Evolutionary conservation across 345 rosid genomes (phyloP), one percentile per base, ranked within the genome.

Genomic region (Dipteronia sinensis): DNA sequence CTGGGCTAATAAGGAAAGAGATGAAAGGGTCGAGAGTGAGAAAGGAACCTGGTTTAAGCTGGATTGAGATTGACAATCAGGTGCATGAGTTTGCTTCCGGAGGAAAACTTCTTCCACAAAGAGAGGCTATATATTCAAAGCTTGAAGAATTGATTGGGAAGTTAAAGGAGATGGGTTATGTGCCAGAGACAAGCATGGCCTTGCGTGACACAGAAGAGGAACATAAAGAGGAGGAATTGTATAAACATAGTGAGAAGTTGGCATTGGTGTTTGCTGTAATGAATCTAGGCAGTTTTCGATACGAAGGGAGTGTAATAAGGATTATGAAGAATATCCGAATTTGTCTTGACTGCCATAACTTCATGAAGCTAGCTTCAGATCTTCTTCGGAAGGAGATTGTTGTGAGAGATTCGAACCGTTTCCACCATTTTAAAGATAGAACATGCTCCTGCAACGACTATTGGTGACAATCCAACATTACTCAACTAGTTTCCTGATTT

Each of bases 21-120:
- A 95, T 89, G 94, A 79, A 77, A 77, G 82, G 85, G 46, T 87
- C 88, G 64, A 80, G 88, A 75, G 91, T 91, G 58, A 88, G 66
- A 77, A 94, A 93, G 77, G 97, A 93, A 78, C 97, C 98, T 23
- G 98, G 95, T 77, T 84, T 91, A 71, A 93, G 98, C 84, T 94
- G 97, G 98, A 89, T 86, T 4, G 97, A 94, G 83, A 83, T 90
- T 44, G 93, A 86, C 42, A 87, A 85, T 77, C 81, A 55, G 34
- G 87, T 93, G 34, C 93, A 94, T 8, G 95, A 91, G 82, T 91
- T 93, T 79, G 91, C 95, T 3, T 89, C 91, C 0, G 98, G 97
- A 61, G 98, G 98, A 70, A 81, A 85, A 16, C 84, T 63, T 51
- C 94, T 88, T 75, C 87, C 88, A 22, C 86, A 89, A 81, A 90